Conservation (phyloP, 306 rosid genomes). For the Glycyrrhiza uralensis region DNA sequence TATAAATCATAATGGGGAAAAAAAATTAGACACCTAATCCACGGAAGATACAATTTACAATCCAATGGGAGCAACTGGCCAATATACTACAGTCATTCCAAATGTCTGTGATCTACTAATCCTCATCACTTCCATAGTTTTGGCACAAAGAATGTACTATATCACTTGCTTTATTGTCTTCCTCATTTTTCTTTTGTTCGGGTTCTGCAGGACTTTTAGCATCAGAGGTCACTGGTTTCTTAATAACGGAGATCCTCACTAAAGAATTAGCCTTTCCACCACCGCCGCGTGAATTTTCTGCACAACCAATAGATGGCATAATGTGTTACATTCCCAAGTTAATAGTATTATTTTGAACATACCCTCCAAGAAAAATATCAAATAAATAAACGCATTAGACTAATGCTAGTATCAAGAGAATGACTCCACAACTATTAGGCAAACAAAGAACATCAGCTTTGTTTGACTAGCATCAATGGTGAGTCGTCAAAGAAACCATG, state of each 20-base stretch:
- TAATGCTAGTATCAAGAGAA: neutral
- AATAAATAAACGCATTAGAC: neutral
- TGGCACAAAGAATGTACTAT: slow-evolving; percentile 41
- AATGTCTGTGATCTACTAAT: slow-evolving; percentile 26
- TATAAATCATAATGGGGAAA: neutral
- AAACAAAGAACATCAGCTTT: neutral
- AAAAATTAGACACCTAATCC: neutral
- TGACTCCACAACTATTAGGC: neutral
- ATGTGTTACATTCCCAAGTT: neutral
- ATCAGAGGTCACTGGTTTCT: slow-evolving; percentile 45
- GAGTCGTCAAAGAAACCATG: no score
- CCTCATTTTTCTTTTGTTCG: slow-evolving; percentile 28
- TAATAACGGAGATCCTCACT: slow-evolving; percentile 47
- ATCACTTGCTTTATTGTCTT: slow-evolving; percentile 12
- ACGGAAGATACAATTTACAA: neutral
- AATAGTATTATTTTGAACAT: neutral
- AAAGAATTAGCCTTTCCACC: slow-evolving; percentile 43
- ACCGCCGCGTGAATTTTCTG: slow-evolving; percentile 38
- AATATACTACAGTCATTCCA: neutral
- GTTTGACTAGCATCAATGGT: neutral
- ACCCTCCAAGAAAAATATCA: neutral
- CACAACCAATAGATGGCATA: neutral
- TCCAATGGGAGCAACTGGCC: neutral
- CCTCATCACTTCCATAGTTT: slow-evolving; percentile 53
- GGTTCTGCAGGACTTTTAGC: slow-evolving; percentile 16